Percentiles rank a stretch among this genome's conserved stretches.
These are phyloP conservation scores for Candida silvatica DNA, from an alignment of 805 yeast genomes.

Conservation along the genomic window DNA sequence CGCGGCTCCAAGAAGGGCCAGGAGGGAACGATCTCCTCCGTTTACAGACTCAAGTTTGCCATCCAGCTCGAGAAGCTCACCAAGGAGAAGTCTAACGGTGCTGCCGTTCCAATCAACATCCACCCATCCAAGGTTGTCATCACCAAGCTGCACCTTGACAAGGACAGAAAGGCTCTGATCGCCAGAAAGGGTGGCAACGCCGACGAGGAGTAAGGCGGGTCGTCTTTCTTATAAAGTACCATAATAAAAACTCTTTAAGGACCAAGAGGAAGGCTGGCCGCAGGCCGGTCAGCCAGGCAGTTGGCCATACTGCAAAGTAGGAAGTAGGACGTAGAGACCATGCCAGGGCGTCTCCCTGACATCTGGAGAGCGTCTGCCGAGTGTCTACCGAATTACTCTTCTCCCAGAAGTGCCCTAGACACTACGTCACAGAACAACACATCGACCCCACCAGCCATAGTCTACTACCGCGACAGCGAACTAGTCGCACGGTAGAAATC, in stretches of 20 bases:
- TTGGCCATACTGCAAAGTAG: no score
- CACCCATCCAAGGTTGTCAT: constrained; percentile 99
- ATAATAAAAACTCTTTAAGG: constrained; percentile 4
- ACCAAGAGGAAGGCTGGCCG: no score
- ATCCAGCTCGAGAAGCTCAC: constrained; percentile 95
- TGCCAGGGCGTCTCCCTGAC: no score
- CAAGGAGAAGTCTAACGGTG: constrained; percentile 97
- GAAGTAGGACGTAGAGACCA: no score
- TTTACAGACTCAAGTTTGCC: constrained; percentile 97
- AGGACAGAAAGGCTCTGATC: constrained; percentile 97
- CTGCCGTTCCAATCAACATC: constrained; percentile 92
- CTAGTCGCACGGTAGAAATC: no score
- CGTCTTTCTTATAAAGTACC: constrained; percentile 1
- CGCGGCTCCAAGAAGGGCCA: constrained; percentile 99
- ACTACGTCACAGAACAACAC: no score
- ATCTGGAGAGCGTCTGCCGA: no score
- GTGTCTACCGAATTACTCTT: no score
- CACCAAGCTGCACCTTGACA: constrained; percentile 96
- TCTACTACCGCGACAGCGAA: no score
- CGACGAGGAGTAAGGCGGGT: constrained; percentile 47
- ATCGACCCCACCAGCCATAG: no score
- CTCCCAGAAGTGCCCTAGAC: no score
- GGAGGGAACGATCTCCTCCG: constrained; percentile 96
- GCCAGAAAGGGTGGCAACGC: constrained; percentile 96
- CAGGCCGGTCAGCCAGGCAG: no score